Evolutionary conservation across 192 early-diverging fungal species (phyloP).

Genomic region (Coemansia sp.): DNA sequence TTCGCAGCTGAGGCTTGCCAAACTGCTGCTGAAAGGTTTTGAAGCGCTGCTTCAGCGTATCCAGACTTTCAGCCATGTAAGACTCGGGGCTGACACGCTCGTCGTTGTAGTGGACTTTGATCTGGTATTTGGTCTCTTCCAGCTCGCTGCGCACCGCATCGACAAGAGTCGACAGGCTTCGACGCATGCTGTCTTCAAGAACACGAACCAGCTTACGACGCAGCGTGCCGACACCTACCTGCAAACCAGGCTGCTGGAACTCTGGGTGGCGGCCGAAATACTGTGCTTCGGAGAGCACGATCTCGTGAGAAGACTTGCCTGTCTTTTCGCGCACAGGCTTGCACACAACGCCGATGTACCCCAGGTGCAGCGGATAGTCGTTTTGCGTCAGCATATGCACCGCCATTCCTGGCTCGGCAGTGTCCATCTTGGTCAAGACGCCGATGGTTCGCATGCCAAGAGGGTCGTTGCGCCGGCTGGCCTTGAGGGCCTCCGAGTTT

Average conservation of each 20-base stretch:
- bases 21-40: conserved; percentile 91
- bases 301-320: conserved; percentile 22
- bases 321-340: conserved; percentile 59
- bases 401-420: conserved; percentile 79
- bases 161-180: conserved; percentile 78
- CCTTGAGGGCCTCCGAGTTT: conserved; percentile 80
- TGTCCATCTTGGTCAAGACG: conserved; percentile 86
- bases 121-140: conserved; percentile 94
- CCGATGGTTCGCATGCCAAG: conserved; percentile 80
- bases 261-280: conserved; percentile 62
- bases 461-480: conserved; percentile 78
- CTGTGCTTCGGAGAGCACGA: conserved; percentile 58
- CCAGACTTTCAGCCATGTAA: conserved; percentile 94
- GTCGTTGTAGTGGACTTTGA: conserved; percentile 99
- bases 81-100: conserved; percentile 91
- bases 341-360: conserved; percentile 96
- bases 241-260: conserved; percentile 58
- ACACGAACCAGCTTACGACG: conserved; percentile 87
- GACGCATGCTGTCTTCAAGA: conserved; percentile 90
- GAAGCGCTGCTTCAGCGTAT: conserved; percentile 90
- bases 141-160: conserved; percentile 93
- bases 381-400: conserved; percentile 81
- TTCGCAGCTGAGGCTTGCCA: conserved; percentile 90
- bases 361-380: conserved; percentile 92
- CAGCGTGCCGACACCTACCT: conserved; percentile 84